Conservation (phyloP, 108 stramenopile species). For the Hondaea fermentalgiana region DNA sequence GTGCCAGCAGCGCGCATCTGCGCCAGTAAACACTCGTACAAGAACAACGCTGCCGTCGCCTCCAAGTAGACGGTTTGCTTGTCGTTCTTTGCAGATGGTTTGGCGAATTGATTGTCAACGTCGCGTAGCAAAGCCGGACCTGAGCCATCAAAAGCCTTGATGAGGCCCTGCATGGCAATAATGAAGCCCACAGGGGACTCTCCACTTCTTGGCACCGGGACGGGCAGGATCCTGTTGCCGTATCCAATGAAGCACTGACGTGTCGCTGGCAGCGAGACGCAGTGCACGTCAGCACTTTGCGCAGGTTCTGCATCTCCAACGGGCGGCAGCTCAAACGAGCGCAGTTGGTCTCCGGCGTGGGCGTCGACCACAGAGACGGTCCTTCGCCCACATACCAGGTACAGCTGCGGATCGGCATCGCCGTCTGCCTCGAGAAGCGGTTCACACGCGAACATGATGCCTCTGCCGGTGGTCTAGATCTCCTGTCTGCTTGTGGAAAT, state of each 20-base stretch:
- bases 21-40: neutral
- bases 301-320: neutral
- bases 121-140: neutral
- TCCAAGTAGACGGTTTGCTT: neutral
- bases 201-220: neutral
- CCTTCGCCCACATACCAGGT: neutral
- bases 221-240: neutral
- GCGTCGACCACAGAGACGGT: neutral
- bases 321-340: neutral
- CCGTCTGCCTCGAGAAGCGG: neutral
- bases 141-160: neutral
- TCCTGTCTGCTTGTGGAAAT: too few relatives aligned
- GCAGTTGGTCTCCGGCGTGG: neutral
- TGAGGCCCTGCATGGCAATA: neutral
- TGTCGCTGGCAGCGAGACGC: neutral
- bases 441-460: neutral
- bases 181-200: neutral
- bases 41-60: neutral
- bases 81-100: neutral
- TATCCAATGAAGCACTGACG: neutral
- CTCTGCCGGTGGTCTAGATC: neutral
- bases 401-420: neutral
- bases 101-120: neutral
- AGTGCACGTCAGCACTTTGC: neutral
- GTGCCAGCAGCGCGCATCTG: neutral